Evolutionary conservation across 2,329 filamentous ascomycete genomes (phyloP), one percentile per base, ranked within the genome.

Genomic region (Ceratocystis variospora): DNA sequence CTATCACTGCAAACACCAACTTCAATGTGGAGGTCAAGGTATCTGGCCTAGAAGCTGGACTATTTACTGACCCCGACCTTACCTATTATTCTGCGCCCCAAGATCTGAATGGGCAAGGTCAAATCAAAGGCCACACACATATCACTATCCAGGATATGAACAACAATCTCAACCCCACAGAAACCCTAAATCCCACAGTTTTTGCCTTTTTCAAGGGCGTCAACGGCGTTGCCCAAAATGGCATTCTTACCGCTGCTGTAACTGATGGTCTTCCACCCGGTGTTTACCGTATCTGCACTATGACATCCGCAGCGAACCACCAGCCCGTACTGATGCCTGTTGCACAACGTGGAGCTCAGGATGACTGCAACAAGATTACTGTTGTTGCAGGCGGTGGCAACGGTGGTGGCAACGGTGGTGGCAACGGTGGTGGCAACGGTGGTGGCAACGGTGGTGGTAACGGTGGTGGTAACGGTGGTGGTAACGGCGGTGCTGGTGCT

Each of bases 151-250:
- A 86, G 73, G 77, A 81, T 68, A 75, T 81, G 61, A 83, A 83
- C 63, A 74, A 74, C 72, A 74, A 73, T 25, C 71, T 81, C 70
- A 82, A 79, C 72, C 82, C 83, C 8, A 76, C 71, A 7, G 70
- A 73, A n/a, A 79, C 83, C 33, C 78, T 83, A 5, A 79, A 85
- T 68, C 77, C 83, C 41, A 74, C 72, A 25, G 73, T 78, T 71
- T 86, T 83, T 70, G 81, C 76, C 71, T 86, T 86, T 74, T 86
- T 87, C 80, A 86, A 86, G 78, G 84, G 84, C 68, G 83, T 86
- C 76, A 85, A 86, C 74, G 83, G 85, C 68, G 78, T 75, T 17
- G 83, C 83, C 44, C 80, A 79, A 41, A 71, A 81, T 1, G 83
- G 83, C 63, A 75, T 78, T 4, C 76, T 87, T 10, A 73, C 76